Conservation (phyloP, 371 early-diverging fungal species). For the Mortierella sp. region DNA sequence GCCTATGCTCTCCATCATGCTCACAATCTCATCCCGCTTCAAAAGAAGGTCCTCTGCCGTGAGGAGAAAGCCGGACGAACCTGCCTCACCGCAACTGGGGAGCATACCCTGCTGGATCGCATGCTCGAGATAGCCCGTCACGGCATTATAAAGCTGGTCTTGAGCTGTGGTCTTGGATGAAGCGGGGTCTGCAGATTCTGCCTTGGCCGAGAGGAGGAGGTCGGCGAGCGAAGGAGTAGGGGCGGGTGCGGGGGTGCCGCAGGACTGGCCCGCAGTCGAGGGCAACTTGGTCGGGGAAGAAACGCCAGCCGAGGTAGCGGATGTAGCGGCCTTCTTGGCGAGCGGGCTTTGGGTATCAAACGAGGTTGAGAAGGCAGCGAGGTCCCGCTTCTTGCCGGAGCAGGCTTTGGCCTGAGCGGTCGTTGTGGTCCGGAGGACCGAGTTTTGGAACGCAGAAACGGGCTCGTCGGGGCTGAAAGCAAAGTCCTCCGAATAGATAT, state of each 20-base stretch:
- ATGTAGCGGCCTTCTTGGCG: constrained; percentile 24
- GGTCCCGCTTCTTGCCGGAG: constrained; percentile 37
- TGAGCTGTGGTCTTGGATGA: constrained; percentile 10
- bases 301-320: no score
- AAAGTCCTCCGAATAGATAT: constrained; percentile 50
- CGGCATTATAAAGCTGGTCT: constrained; percentile 39
- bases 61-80: constrained; percentile 26
- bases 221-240: constrained; percentile 13
- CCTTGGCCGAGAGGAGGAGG: background rate
- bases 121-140: constrained; percentile 50
- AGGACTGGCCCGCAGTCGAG: constrained; percentile 1
- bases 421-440: constrained; percentile 27
- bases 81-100: constrained; percentile 39
- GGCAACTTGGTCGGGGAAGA: constrained; percentile 2
- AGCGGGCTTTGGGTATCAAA: constrained; percentile 44
- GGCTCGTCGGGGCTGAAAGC: constrained; percentile 43
- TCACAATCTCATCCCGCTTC: constrained; percentile 53
- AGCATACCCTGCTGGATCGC: constrained; percentile 48
- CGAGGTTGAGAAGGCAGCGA: constrained; percentile 41
- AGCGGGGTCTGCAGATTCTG: background rate
- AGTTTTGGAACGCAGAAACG: constrained; percentile 40
- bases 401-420: constrained; percentile 19
- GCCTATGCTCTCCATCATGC: constrained; percentile 54
- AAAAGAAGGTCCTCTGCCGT: constrained; percentile 44
- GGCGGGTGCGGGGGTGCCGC: constrained; percentile 17